Evolutionary conservation across 805 yeast species (phyloP).

Genomic region (Ogataea ganodermae): DNA sequence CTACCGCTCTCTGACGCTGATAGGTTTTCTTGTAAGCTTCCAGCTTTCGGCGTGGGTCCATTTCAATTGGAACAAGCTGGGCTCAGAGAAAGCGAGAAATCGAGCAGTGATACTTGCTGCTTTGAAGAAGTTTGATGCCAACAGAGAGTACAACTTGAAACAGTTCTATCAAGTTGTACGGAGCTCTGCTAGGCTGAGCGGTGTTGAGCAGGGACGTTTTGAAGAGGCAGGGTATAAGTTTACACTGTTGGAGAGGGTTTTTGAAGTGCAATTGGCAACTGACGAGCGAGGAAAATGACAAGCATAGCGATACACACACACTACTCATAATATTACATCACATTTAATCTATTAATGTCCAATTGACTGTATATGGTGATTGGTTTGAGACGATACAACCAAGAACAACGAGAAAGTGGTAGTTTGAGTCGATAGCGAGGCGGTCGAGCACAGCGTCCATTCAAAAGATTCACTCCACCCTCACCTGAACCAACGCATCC

Average conservation of each 20-base stretch:
- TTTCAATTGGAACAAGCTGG: constrained; percentile 14
- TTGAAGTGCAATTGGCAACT: constrained; percentile 3
- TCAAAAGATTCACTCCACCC: constrained; percentile 40
- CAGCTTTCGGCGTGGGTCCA: constrained; percentile 21
- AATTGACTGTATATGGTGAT: too few relatives aligned
- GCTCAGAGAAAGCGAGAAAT: neutral
- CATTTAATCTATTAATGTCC: too few relatives aligned
- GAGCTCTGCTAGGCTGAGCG: constrained; percentile 3
- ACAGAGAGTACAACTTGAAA: constrained; percentile 9
- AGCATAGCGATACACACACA: neutral
- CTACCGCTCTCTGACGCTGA: constrained; percentile 6
- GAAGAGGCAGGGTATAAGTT: constrained; percentile 3
- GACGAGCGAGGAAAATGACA: neutral
- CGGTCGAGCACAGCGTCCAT: too few relatives aligned
- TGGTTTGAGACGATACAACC: too few relatives aligned
- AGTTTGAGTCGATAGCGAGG: too few relatives aligned
- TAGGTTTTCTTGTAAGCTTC: constrained; percentile 16
- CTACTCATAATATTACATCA: neutral
- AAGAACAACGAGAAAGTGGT: too few relatives aligned
- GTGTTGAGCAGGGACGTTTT: neutral
- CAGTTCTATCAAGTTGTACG: constrained; percentile 9
- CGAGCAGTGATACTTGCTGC: constrained; percentile 7
- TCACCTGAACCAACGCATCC: constrained; percentile 58
- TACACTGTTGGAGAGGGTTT: constrained; percentile 3
- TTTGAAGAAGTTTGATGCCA: constrained; percentile 9